Evolutionary conservation across 495 filamentous ascomycete species (phyloP), one percentile per base, ranked within the genome.

Genomic region (Chaetomium cochliodes): DNA sequence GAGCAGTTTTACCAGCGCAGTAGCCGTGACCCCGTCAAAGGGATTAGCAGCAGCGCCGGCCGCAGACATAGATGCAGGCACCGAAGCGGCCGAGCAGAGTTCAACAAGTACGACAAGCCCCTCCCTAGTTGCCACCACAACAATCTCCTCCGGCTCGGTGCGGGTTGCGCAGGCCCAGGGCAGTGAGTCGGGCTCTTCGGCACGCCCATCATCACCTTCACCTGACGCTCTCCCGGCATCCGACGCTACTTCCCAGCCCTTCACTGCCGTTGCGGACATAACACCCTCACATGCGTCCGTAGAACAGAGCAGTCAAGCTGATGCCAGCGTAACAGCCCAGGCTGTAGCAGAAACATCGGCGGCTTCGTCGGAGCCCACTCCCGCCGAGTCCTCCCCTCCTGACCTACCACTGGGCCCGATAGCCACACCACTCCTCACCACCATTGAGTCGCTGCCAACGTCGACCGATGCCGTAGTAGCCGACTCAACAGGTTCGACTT

Each of bases 81-180:
- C 63, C 11, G 54, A 47, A 28, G 55, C 50, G 22, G 59, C 61
- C 39, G 71, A 66, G 51, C 25, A 47, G 39, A 65, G 60, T 54
- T 63, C 70, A 67, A 67, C 69, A 60, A 75, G 73, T 73, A 75
- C 74, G 73, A 72, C 75, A 47, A 75, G 67, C 66, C 71, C 70
- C 67, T 60, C 71, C 69, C 65, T 62, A 58, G 56, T 44, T 57
- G 64, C 50, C 63, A 66, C 37, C 39, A 57, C 55, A 46, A 65
- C 23, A 55, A 66, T 64, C 5, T 37, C 44, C 67, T 26, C 65
- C 49, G 42, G 51, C 44, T 22, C 64, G 54, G 55, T 62, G 52
- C 68, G 64, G 53, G 44, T 64, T 23, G 62, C 62, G 39, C 69
- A 72, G 65, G 67, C 54, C 12, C 58, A 68, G 51, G 52, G 46